These are phyloP conservation scores for Phytophthora aleatoria DNA, from an alignment of 352 stramenopile genomes.

Conservation along the genomic window DNA sequence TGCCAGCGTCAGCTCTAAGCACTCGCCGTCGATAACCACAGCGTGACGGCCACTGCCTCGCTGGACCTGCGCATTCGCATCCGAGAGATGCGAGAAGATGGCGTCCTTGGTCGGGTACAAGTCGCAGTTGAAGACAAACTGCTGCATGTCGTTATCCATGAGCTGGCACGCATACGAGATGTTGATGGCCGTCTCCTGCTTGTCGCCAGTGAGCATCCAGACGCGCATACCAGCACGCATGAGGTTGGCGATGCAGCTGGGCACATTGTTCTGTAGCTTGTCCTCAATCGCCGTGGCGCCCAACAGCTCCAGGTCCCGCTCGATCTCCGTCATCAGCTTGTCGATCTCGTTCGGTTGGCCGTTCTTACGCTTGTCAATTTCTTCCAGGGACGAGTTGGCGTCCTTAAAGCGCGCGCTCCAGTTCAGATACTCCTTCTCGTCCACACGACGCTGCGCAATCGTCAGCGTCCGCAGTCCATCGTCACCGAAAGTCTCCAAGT, in stretches of 20 bases:
- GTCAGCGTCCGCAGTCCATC: conserved; percentile 87
- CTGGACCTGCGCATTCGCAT: conserved; percentile 39
- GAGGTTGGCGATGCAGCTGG: conserved; percentile 85
- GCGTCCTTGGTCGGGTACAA: conserved; percentile 59
- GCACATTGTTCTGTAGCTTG: conserved; percentile 92
- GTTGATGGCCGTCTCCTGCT: conserved; percentile 95
- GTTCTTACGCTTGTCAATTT: conserved; percentile 84
- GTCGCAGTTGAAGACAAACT: conserved; percentile 70
- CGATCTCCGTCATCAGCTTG: conserved; percentile 74
- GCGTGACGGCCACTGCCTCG: conserved; percentile 43
- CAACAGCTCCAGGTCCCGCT: conserved; percentile 80
- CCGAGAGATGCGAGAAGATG: conserved; percentile 39
- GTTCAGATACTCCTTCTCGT: conserved; percentile 56
- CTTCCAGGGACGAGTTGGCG: conserved; percentile 70
- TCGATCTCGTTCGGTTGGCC: conserved; percentile 73
- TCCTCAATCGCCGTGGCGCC: conserved; percentile 94
- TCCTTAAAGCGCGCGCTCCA: conserved; percentile 74
- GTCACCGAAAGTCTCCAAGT: conserved; percentile 82
- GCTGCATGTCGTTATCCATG: conserved; percentile 88
- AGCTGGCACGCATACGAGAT: conserved; percentile 92
- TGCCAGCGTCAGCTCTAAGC: conserved; percentile 60
- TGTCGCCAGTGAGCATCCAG: conserved; percentile 95
- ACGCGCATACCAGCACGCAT: conserved; percentile 89
- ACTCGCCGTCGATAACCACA: conserved; percentile 76
- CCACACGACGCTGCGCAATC: conserved; percentile 65